phyloP scores from a whole-genome alignment of 257 asterid species.

The Ligustrum vulgare region DNA sequence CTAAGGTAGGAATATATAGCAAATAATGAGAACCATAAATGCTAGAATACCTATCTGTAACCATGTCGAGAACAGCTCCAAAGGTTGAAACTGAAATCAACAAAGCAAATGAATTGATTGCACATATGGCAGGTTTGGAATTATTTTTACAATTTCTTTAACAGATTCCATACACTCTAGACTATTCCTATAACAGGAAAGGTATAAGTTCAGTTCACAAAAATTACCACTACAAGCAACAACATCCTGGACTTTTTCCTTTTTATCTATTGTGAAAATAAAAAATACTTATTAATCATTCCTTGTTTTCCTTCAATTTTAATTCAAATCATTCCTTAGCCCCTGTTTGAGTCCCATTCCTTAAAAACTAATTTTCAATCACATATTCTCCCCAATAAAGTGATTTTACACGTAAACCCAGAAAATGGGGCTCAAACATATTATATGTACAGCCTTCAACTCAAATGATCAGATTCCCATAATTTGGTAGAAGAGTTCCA shows the following conservation, averaged over 20 bases:
- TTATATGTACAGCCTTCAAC: not conserved
- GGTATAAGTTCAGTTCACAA: not conserved
- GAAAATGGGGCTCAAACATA: not conserved
- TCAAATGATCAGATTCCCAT: not conserved
- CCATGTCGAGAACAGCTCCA: slow-evolving; percentile 98
- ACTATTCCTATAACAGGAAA: slow-evolving; percentile 12
- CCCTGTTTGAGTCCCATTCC: no score
- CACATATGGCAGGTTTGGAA: slow-evolving; percentile 10
- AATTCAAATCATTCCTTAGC: not conserved
- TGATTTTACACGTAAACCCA: no score
- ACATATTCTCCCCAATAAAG: not conserved
- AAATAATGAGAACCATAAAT: not conserved
- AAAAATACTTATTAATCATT: not conserved
- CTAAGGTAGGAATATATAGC: not conserved
- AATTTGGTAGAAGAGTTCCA: not conserved
- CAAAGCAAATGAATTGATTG: slow-evolving; percentile 23
- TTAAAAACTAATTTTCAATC: no score
- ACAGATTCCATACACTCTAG: slow-evolving; percentile 9
- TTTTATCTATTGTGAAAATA: not conserved
- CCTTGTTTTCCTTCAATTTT: not conserved
- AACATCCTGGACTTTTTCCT: slow-evolving; percentile 10
- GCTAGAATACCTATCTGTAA: slow-evolving; percentile 80
- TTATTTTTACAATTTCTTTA: not conserved
- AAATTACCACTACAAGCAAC: slow-evolving; percentile 13
- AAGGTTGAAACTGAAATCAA: slow-evolving; percentile 80